A percentile compares a stretch with the other conserved stretches of the same genome.
Conservation (phyloP, 106 monocot species). For the Dioscorea dumetorum region DNA sequence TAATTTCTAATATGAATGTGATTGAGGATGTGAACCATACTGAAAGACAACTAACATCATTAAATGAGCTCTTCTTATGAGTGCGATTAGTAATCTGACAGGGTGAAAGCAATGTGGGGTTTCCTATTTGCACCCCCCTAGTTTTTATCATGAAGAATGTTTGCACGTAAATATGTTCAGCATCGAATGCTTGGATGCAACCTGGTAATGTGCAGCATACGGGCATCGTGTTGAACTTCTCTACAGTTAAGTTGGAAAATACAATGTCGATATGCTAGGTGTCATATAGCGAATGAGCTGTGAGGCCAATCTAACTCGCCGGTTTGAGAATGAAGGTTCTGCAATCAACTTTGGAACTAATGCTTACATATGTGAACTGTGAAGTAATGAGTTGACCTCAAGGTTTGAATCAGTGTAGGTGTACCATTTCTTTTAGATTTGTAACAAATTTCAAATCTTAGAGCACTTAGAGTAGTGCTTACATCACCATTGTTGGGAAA, state of each 20-base stretch:
- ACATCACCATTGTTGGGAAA: too few species aligned
- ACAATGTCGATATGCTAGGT: background rate
- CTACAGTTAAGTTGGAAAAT: background rate
- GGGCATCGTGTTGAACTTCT: background rate
- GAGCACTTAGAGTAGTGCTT: too few species aligned
- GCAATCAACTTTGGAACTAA: background rate
- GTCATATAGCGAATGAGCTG: background rate
- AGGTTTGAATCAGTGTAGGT: too few species aligned
- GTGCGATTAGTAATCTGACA: background rate
- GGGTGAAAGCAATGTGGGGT: background rate
- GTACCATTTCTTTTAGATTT: too few species aligned
- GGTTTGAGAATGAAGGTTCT: background rate
- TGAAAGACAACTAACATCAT: too few species aligned
- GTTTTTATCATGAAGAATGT: background rate
- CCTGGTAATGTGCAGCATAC: background rate
- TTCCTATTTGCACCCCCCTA: background rate
- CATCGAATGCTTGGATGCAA: background rate
- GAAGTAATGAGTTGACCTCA: too few species aligned
- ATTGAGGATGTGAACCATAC: too few species aligned
- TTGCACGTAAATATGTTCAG: background rate
- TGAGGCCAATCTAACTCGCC: background rate
- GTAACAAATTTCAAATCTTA: too few species aligned
- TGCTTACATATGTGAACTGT: too few species aligned
- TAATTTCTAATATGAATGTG: too few species aligned
- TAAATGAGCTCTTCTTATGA: background rate